Evolutionary conservation across 352 stramenopile genomes (phyloP).

Genomic region (Globisporangium cederbergense): DNA sequence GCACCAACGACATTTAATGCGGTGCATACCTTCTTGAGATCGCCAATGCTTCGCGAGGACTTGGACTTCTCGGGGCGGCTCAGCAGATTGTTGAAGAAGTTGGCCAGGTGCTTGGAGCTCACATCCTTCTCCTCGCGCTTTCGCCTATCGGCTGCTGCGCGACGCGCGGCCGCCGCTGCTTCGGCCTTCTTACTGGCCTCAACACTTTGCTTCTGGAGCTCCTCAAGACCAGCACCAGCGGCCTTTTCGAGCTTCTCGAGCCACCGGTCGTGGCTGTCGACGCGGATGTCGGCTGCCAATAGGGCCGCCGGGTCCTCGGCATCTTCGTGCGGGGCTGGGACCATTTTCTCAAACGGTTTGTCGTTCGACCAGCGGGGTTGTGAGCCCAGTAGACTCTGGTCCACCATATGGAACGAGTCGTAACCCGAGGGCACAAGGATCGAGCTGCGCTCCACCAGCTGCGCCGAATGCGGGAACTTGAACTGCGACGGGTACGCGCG

Average conservation of each 20-base stretch:
- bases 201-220: slow-evolving; percentile 82
- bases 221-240: slow-evolving; percentile 67
- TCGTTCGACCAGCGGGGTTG: slow-evolving; percentile 72
- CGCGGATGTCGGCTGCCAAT: slow-evolving; percentile 44
- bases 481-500: slow-evolving; percentile 65
- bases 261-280: slow-evolving; percentile 73
- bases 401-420: slow-evolving; percentile 70
- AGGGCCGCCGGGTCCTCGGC: slow-evolving; percentile 34
- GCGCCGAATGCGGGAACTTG: slow-evolving; percentile 61
- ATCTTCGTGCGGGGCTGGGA: slow-evolving; percentile 47
- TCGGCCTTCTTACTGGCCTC: slow-evolving; percentile 82
- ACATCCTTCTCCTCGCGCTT: slow-evolving; percentile 84
- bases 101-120: slow-evolving; percentile 81
- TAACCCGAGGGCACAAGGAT: slow-evolving; percentile 81
- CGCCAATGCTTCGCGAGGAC: slow-evolving; percentile 52
- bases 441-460: slow-evolving; percentile 63
- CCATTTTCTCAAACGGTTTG: slow-evolving; percentile 81
- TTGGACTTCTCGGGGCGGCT: slow-evolving; percentile 82
- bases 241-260: slow-evolving; percentile 82
- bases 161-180: slow-evolving; percentile 57
- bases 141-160: slow-evolving; percentile 61
- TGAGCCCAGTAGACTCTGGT: slow-evolving; percentile 73
- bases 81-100: slow-evolving; percentile 87
- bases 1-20: background rate
- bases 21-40: slow-evolving; percentile 52